phyloP scores from a whole-genome alignment of 192 early-diverging fungal species.

The Backusella tarrabulga region DNA sequence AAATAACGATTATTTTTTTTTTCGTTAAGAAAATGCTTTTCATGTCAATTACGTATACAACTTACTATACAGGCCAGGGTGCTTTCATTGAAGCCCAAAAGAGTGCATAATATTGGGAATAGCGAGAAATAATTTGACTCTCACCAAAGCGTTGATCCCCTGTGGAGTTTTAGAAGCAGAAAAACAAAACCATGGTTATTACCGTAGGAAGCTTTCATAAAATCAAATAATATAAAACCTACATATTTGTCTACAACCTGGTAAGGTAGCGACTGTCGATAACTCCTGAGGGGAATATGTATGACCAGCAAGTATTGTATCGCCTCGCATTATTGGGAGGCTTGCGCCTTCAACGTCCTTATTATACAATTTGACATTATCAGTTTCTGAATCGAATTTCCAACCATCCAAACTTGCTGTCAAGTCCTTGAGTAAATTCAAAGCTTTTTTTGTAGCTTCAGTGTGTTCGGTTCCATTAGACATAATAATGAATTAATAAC shows the following conservation, averaged over 20 bases:
- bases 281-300: slow-evolving; percentile 45
- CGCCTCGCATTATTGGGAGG: slow-evolving; percentile 50
- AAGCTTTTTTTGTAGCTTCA: neutral
- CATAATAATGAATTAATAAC: neutral
- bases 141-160: slow-evolving; percentile 36
- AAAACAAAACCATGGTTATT: too few species aligned
- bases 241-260: slow-evolving; percentile 45
- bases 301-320: slow-evolving; percentile 36
- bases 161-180: neutral
- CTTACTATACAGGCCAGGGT: slow-evolving; percentile 35
- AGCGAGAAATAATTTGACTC: slow-evolving; percentile 26
- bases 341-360: slow-evolving; percentile 36
- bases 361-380: slow-evolving; percentile 48
- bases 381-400: slow-evolving; percentile 41
- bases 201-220: too few species aligned
- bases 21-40: neutral
- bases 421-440: slow-evolving; percentile 46
- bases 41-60: neutral
- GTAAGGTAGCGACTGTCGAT: slow-evolving; percentile 38
- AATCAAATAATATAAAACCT: neutral
- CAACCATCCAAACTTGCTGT: slow-evolving; percentile 40
- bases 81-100: slow-evolving; percentile 34
- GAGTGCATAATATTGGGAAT: slow-evolving; percentile 20
- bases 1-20: neutral
- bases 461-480: neutral